Base-by-base conservation (phyloP, 1,284 basidiomycete species). In the Wallemia hederae region DNA sequence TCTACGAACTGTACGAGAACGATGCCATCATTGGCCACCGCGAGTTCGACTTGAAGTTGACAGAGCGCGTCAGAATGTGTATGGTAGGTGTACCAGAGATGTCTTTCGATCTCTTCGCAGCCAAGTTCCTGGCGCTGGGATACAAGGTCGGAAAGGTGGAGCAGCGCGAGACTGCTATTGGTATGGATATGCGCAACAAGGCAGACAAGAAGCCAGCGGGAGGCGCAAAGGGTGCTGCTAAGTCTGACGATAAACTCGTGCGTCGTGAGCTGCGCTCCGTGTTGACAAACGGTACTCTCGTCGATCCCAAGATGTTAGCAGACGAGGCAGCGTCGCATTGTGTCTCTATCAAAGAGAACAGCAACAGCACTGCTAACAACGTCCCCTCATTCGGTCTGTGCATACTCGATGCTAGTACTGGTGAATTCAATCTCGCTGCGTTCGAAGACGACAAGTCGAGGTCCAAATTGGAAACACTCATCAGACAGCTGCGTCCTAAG, bases 81-180 rank as follows among this genome's bases (percentile, higher is more conserved):
- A 96, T 94, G 90, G 88, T 85, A 55, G 63, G 76, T 63, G 24
- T 19, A 22, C 25, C 59, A 33, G 58, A 27, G 69, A 81, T 80
- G 70, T 82, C 83, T 0, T 94, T 98, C 70, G 89, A 92, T 67
- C 83, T 84, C 66, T 90, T 86, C 86, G 83, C 85, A 24, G 69
- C 71, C 59, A 77, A 76, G 62, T 74, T 76, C 66, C 67, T 72
- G 1, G 72, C 68, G 1, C 67, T 71, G 76, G 90, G 91, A 0
- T 88, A 94, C 74, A 96, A 97, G 72, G 88, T 98, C 61, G 94
- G 94, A 19, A 81, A 88, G 17, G 94, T 98, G 11, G 92, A 97
- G 68, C 94, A 99, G 72, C 81, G 83, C 1, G 94, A 99, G 72
- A 99, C 94, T 0, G 90, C 85, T 1, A 73, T 80, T 17, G 78